Percentiles rank a stretch among this genome's conserved stretches.
Evolutionary conservation across 768 basidiomycete species (phyloP).

Genomic region (Sutorius australiensis): DNA sequence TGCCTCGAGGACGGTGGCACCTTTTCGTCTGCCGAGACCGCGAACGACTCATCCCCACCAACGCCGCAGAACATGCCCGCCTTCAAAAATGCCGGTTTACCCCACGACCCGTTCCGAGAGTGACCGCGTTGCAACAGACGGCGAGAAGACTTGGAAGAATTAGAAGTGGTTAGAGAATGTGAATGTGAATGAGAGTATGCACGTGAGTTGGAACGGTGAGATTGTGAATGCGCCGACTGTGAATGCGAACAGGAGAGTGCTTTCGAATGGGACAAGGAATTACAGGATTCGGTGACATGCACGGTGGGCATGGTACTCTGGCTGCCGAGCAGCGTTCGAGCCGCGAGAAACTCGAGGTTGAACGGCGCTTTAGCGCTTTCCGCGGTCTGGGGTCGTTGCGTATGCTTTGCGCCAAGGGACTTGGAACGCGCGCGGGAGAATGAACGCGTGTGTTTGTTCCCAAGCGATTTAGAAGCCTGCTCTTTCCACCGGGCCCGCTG

Average conservation of each 20-base stretch:
- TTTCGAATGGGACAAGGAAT: constrained; percentile 24
- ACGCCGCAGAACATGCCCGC: constrained; percentile 31
- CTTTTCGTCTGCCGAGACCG: constrained; percentile 23
- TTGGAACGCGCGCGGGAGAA: constrained; percentile 55
- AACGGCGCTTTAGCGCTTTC: constrained; percentile 21
- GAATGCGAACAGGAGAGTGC: constrained; percentile 29
- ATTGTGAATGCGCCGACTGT: constrained; percentile 16
- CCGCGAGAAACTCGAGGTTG: constrained; percentile 57
- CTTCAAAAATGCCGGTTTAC: constrained; percentile 37
- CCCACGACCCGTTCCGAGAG: constrained; percentile 37
- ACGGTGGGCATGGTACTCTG: constrained; percentile 51
- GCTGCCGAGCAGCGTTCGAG: constrained; percentile 62
- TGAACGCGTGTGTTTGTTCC: constrained; percentile 59
- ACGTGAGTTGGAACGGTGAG: constrained; percentile 24
- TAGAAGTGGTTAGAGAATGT: constrained; percentile 35
- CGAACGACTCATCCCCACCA: constrained; percentile 19
- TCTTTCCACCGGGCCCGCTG: constrained; percentile 66
- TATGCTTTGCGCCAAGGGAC: constrained; percentile 23
- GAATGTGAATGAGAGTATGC: constrained; percentile 35
- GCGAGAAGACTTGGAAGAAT: constrained; percentile 32
- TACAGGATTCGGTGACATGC: constrained; percentile 19
- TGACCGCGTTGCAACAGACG: constrained; percentile 22
- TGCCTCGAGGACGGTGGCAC: constrained; percentile 20
- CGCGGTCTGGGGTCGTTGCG: constrained; percentile 14
- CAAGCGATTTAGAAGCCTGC: constrained; percentile 59